Conservation (phyloP, 202 grass and related monocot genomes). For the Schoenoplectus triqueter region DNA sequence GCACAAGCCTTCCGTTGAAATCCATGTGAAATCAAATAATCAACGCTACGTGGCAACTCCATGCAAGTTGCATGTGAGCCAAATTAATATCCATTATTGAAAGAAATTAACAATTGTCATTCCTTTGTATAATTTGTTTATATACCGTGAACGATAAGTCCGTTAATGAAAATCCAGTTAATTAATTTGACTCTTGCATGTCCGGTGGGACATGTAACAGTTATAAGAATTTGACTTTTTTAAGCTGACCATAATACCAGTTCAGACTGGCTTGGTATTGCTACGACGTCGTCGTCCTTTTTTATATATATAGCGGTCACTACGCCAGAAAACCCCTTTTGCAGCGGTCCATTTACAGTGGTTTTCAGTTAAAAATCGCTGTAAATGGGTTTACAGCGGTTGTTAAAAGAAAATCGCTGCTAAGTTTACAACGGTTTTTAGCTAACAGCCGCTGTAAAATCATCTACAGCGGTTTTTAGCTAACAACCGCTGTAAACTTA, state of each 20-base stretch:
- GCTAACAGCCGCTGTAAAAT: no score
- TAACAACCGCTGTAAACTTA: no score
- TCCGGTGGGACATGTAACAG: conserved; percentile 5
- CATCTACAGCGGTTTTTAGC: no score
- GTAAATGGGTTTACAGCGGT: no score
- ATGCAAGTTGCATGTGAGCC: not conserved
- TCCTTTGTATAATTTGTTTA: not conserved
- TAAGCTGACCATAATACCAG: not conserved
- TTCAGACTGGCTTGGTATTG: not conserved
- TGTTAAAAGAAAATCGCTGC: no score
- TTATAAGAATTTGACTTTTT: conserved; percentile 18
- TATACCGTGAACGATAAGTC: conserved; percentile 22
- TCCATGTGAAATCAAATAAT: not conserved
- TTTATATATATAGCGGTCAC: not conserved
- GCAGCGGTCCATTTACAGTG: no score
- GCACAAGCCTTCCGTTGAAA: not conserved
- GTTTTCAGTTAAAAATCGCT: no score
- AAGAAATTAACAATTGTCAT: conserved; percentile 2
- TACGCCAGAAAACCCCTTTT: no score
- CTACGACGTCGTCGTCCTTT: not conserved
- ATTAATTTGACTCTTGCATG: conserved; percentile 19
- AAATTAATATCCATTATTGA: not conserved
- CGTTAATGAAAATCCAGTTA: not conserved
- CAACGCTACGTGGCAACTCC: conserved; percentile 5
- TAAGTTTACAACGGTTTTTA: no score